Evolutionary conservation across 2,329 filamentous ascomycete genomes (phyloP), one percentile per base, ranked within the genome.

Genomic region (Ceratocystis harringtonii): DNA sequence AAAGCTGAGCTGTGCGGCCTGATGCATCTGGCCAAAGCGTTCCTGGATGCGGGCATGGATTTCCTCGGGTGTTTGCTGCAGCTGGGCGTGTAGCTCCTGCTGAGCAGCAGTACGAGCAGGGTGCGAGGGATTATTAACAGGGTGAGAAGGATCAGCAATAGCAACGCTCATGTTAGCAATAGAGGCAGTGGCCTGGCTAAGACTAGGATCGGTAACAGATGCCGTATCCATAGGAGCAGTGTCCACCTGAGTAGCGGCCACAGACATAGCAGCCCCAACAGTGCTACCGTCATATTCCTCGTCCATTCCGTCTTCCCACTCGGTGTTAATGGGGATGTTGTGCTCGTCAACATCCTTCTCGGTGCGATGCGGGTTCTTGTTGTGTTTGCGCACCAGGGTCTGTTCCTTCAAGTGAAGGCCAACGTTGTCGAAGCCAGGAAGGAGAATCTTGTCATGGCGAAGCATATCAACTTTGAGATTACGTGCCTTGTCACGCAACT

Each of bases 401-500:
- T 72, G 72, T 71, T 84, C 81, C 72, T 84, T 84, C 68, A 73
- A 73, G 17, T 80, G 75, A 15, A 84, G 74, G 10, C 74, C 72
- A 17, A 84, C 78, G 3, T 73, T 70, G 68, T 84, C 79, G 67
- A 84, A 84, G 4, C 75, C 74, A 0, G 73, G 71, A 1, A 80
- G 80, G 3, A 84, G 72, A 8, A 73, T 45, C 1, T 66, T 68
- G 69, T 83, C 79, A 1, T 73, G 71, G 62, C 76, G 76, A 17
- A 84, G 73, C 58, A 79, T 75, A 41, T 79, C 77, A 44, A 81
- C 78, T 73, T 84, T 84, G 65, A 82, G 69, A 65, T 81, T 78
- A 62, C 81, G 78, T n/a, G 81, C 81, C 72, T 80, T 81, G 75
- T 84, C 81, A 5, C 81, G 80, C 66, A 81, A 76, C 3, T 80